Percentiles rank a stretch among this genome's conserved stretches.
phyloP scores from a whole-genome alignment of 1,139 yeast species.

The Chernovozyma sophiae-reginae region DNA sequence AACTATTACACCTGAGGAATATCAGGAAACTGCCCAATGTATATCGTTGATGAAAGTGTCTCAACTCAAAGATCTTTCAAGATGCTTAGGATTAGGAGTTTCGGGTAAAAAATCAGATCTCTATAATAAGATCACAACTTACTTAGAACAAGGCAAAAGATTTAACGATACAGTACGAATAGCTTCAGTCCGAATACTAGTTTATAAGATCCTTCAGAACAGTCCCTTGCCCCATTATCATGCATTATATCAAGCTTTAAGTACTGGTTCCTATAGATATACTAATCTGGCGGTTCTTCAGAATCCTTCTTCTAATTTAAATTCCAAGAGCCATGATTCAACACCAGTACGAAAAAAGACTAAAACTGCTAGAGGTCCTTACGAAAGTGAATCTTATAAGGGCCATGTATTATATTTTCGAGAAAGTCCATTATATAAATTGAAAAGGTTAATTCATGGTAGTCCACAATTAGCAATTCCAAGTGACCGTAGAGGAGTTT shows the following conservation, averaged over 20 bases:
- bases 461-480: conserved; percentile 39
- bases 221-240: conserved; percentile 36
- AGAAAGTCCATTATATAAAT: conserved; percentile 49
- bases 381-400: conserved; percentile 17
- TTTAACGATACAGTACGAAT: conserved; percentile 37
- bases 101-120: conserved; percentile 53
- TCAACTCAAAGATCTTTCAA: conserved; percentile 41
- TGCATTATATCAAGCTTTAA: conserved; percentile 23
- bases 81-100: conserved; percentile 40
- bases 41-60: conserved; percentile 16
- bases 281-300: conserved; percentile 9
- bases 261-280: conserved; percentile 15
- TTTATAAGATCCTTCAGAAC: conserved; percentile 31
- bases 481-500: conserved; percentile 35
- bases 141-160: conserved; percentile 31
- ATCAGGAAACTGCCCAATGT: background rate
- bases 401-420: conserved; percentile 43
- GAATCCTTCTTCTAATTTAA: conserved; percentile 6
- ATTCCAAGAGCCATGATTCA: background rate
- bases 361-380: conserved; percentile 4
- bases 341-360: background rate
- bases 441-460: conserved; percentile 41
- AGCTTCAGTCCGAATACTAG: conserved; percentile 39
- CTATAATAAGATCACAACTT: conserved; percentile 40
- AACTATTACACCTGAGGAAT: conserved; percentile 3